Percentiles rank a stretch among this genome's conserved stretches.
phyloP scores from a whole-genome alignment of 208 protist species.

The Phytomonas francai region DNA sequence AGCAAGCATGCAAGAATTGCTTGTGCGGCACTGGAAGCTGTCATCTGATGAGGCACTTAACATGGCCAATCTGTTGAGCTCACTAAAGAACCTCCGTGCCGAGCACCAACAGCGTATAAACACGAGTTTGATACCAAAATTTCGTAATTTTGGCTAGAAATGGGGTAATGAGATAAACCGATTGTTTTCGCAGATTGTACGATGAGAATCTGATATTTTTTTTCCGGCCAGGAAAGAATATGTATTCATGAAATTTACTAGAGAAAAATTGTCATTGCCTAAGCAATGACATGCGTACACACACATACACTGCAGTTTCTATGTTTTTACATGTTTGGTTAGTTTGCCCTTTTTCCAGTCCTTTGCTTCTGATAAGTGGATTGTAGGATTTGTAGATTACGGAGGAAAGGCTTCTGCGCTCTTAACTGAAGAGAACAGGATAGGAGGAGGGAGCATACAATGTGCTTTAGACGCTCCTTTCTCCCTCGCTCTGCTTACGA shows the following conservation, averaged over 20 bases:
- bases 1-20: conserved; percentile 56
- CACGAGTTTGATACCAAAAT: conserved; percentile 38
- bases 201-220: background rate
- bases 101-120: conserved; percentile 50
- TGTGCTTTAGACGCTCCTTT: conserved; percentile 22
- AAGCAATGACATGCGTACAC: background rate
- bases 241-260: background rate
- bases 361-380: background rate
- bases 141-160: conserved; percentile 25
- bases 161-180: background rate
- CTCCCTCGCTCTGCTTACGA: conserved; percentile 47
- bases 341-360: background rate
- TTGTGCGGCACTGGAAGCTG: conserved; percentile 25
- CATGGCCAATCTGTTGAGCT: conserved; percentile 25
- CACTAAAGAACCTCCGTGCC: conserved; percentile 37
- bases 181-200: background rate
- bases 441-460: background rate
- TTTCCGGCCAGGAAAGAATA: background rate
- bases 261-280: background rate
- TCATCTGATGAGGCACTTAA: conserved; percentile 21
- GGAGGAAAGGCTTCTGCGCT: background rate
- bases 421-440: background rate
- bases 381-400: conserved; percentile 2
- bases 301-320: background rate
- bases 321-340: conserved; percentile 3